Evolutionary conservation across 2,329 filamentous ascomycete species (phyloP).

Genomic region (Cladophialophora exuberans): DNA sequence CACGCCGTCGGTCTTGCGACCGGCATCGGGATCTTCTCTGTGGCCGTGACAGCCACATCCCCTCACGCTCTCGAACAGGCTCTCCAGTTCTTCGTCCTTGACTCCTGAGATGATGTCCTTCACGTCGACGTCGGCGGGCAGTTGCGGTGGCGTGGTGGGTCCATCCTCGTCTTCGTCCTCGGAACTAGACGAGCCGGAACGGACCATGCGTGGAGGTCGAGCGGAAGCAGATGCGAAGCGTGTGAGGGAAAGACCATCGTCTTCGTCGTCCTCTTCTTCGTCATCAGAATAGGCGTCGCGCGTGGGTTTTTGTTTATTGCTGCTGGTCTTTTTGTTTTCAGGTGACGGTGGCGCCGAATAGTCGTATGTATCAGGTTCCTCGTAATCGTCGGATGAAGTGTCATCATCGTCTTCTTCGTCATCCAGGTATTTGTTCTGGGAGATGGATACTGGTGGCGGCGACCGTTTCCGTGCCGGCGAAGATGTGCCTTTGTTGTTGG

Average conservation of each 20-base stretch:
- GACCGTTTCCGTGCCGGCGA: conserved; percentile 22
- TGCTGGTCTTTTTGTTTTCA: not conserved
- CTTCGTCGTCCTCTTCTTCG: conserved; percentile 29
- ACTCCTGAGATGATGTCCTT: conserved; percentile 24
- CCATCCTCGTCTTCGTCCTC: conserved; percentile 20
- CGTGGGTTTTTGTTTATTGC: conserved; percentile 5
- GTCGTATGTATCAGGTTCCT: conserved; percentile 17
- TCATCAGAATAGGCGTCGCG: conserved; percentile 27
- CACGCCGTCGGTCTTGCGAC: conserved; percentile 8
- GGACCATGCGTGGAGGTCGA: conserved; percentile 25
- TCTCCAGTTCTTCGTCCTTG: conserved; percentile 22
- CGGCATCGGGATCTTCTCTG: conserved; percentile 9
- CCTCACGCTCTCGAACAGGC: conserved; percentile 27
- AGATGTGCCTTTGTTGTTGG: conserved; percentile 15
- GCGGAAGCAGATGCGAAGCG: conserved; percentile 28
- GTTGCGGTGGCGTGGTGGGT: conserved; percentile 24
- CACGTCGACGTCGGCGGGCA: conserved; percentile 26
- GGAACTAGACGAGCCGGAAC: conserved; percentile 13
- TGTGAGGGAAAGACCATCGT: conserved; percentile 22
- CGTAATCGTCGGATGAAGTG: conserved; percentile 28
- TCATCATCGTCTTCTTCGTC: conserved; percentile 16
- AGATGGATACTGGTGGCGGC: conserved; percentile 16
- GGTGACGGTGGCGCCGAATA: not conserved
- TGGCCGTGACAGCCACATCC: conserved; percentile 27
- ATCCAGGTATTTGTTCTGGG: not conserved